Base-by-base conservation (phyloP, 345 rosid species). In the Camelina neglecta region DNA sequence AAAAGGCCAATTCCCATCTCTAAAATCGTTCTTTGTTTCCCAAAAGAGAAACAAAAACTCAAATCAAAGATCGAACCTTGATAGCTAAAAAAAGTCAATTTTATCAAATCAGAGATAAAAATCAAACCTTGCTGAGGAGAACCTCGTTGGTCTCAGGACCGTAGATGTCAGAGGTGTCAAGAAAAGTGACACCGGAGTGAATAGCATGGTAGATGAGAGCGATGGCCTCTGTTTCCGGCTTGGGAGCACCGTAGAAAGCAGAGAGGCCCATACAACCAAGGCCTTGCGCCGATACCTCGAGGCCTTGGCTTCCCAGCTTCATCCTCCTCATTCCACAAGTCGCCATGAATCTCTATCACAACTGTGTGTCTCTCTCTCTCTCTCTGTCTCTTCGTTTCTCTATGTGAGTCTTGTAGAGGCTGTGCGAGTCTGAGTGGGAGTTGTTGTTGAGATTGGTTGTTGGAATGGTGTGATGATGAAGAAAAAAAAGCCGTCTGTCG, bases 261-360 rank as follows among this genome's bases (percentile, higher is more conserved):
- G 84, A 79, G 75, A 84, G 58, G 8, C 81, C 77, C 81, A 76
- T 69, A 58, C 84, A 84, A 26, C 84, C 83, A 11, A 84, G 81
- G 2, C 84, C 86, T n/a, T 84, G 86, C 3, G 86, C 84, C 0
- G 81, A 81, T 1, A 83, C 79, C 49, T 75, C 63, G 0, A 75
- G 47, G 6, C 79, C 79, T 68, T 75, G 63, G 69, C 79, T 68
- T 61, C 79, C 79, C 0, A 75, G 61, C 31, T 68, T 75, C 2
- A 75, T 75, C 60, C 62, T 75, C 18, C 21, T 29, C 57, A 75
- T 70, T 26, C 70, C 55, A 7, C 13, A 13, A 47, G 41, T 12
- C 49, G 79, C 64, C 80, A 76, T 75, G 20, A 9, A 48, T 60
- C 13, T 60, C 6, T 0, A 7, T 35, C 11, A 16, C 29, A 5